Evolutionary conservation across 331 rosid species (phyloP), one percentile per base, ranked within the genome.

Genomic region (Cydonia oblonga): DNA sequence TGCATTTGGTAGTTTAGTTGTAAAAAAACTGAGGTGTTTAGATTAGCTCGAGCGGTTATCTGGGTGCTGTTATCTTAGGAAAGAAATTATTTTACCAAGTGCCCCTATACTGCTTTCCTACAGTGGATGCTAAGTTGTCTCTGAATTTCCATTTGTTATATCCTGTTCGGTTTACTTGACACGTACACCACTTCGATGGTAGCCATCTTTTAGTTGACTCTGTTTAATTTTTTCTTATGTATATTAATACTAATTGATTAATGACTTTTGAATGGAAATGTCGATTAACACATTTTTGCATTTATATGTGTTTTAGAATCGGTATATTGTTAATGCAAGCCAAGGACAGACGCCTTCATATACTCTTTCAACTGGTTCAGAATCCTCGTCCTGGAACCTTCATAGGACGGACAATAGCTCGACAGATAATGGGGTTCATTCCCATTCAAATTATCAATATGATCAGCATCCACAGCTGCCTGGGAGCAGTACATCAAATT

Each of bases 401-500:
- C 90, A 84, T 57, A 72, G 16, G 84, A 83, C 66, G 61, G 86
- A 86, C 70, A 78, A 74, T 44, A 60, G 77, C 79, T 85, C 93
- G 61, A 75, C 87, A 26, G 83, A 71, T 64, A 91, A 86, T 75
- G 99, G 96, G 85, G 18, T 68, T 72, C 90, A 79, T 79, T 64
- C 92, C 51, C 92, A 87, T 67, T 79, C 89, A 64, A 44, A 86
- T 42, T 91, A 88, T 79, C 93, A 87, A 82, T 91, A 95, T 74
- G 89, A 87, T 78, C 92, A 87, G 71, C 86, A 76, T 33, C 53
- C 83, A 53, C 96, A 83, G 78, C 90, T 84, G 20, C 86, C 96
- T 61, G 91, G 80, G 69, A 80, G 89, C 84, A 91, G 88, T 87
- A 83, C 97, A 71, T 85, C 97, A 22, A 91, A 85, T 87, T 87